Conservation (phyloP, 2,329 filamentous ascomycete genomes). For the Zymoseptoria tritici region DNA sequence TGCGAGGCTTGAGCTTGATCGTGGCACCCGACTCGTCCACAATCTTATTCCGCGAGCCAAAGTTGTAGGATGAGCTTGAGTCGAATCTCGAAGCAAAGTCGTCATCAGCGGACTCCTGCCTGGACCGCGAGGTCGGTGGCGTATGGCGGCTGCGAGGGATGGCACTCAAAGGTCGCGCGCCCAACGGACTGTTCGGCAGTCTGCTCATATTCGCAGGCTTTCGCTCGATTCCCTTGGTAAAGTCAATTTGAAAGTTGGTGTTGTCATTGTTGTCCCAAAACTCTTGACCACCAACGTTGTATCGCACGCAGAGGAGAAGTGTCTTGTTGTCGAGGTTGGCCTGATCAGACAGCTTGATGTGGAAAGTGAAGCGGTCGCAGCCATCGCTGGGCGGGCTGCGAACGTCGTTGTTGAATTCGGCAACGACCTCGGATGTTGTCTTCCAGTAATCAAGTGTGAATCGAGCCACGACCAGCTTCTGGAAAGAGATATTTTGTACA, state of each 20-base stretch:
- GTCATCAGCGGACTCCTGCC: conserved; percentile 56
- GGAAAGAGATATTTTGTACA: conserved; percentile 82
- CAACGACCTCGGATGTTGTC: conserved; percentile 87
- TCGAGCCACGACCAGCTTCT: conserved; percentile 80
- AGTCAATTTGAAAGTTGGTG: conserved; percentile 91
- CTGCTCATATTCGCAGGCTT: conserved; percentile 24
- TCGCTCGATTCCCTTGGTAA: conserved; percentile 40
- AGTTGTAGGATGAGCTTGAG: conserved; percentile 35
- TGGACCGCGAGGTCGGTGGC: conserved; percentile 40
- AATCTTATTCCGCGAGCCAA: conserved; percentile 38
- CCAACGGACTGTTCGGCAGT: conserved; percentile 19
- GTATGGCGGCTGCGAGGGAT: conserved; percentile 44
- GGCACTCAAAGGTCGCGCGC: conserved; percentile 43
- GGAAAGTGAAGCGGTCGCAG: conserved; percentile 87
- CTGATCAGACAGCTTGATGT: conserved; percentile 84
- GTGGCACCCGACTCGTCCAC: conserved; percentile 51
- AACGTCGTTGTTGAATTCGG: conserved; percentile 79
- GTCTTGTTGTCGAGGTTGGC: conserved; percentile 90
- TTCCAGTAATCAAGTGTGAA: conserved; percentile 99
- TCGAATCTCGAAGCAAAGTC: conserved; percentile 57
- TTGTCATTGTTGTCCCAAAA: conserved; percentile 90
- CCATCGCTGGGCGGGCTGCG: conserved; percentile 54
- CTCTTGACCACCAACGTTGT: conserved; percentile 74
- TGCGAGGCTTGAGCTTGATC: conserved; percentile 63
- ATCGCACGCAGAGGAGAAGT: conserved; percentile 84